Conservation (phyloP, 306 rosid genomes). For the Medicago ruthenica region DNA sequence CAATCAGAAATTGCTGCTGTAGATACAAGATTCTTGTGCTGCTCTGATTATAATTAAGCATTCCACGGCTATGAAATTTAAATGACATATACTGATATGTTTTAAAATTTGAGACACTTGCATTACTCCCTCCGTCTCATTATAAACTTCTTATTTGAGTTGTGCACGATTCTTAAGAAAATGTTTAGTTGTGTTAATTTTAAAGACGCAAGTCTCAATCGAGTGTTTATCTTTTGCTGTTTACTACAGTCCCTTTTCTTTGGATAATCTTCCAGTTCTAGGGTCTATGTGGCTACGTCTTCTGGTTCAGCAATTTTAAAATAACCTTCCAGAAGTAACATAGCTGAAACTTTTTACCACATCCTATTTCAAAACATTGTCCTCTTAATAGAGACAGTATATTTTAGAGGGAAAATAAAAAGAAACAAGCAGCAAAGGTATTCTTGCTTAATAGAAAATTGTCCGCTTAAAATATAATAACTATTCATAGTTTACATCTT, state of each 20-base stretch:
- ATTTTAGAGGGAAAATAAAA: background rate
- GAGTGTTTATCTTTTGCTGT: slow-evolving; percentile 9
- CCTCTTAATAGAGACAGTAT: background rate
- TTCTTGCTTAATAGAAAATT: background rate
- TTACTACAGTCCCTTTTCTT: background rate
- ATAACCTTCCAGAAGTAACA: slow-evolving; percentile 8
- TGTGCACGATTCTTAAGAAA: background rate
- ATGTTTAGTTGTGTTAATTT: background rate
- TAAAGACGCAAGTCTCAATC: background rate
- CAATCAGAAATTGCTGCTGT: background rate
- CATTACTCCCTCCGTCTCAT: background rate
- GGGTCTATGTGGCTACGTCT: background rate
- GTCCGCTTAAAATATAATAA: slow-evolving; percentile 9
- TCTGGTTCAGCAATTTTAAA: slow-evolving; percentile 14
- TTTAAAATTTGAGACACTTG: background rate
- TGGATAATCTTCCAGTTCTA: slow-evolving; percentile 17
- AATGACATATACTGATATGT: background rate
- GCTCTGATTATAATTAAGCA: background rate
- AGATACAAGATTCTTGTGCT: background rate
- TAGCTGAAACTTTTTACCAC: background rate
- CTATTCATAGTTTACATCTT: slow-evolving; percentile 31
- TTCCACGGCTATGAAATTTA: background rate
- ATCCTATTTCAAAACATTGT: slow-evolving; percentile 1
- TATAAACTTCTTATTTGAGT: background rate
- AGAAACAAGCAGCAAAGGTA: slow-evolving; percentile 5